Conservation (phyloP, 371 early-diverging fungal genomes). For the Quaeritorhiza haematococci region DNA sequence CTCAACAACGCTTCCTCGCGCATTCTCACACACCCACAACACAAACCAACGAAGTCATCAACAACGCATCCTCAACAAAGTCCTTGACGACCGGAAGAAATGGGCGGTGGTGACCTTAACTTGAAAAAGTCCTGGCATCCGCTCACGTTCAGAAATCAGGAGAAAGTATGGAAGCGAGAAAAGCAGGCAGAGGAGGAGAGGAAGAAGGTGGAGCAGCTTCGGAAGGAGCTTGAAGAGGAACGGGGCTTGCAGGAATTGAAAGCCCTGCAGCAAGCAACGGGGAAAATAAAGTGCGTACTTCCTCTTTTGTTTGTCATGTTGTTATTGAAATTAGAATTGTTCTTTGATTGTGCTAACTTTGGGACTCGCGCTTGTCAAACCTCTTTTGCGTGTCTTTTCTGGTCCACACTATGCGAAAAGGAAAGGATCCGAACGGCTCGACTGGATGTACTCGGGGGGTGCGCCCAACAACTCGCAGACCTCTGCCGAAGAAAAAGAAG, state of each 20-base stretch:
- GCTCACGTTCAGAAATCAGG: constrained; percentile 81
- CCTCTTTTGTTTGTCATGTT: not conserved
- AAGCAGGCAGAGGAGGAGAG: constrained; percentile 78
- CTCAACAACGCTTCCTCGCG: too few species aligned
- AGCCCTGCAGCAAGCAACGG: constrained; percentile 72
- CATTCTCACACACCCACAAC: too few species aligned
- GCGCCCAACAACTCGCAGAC: constrained; percentile 37
- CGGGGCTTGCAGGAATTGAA: constrained; percentile 80
- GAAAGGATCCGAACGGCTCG: constrained; percentile 68
- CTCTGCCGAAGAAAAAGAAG: constrained; percentile 71
- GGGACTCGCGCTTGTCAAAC: not conserved
- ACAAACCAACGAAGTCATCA: too few species aligned
- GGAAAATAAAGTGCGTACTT: constrained; percentile 33
- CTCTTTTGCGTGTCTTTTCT: not conserved
- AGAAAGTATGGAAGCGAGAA: constrained; percentile 88
- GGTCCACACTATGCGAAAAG: constrained; percentile 27
- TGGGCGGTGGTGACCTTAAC: constrained; percentile 51
- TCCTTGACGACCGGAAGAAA: constrained; percentile 6
- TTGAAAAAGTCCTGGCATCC: constrained; percentile 98
- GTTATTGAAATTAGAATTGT: constrained; percentile 36
- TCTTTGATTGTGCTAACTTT: not conserved
- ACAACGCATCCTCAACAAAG: too few species aligned
- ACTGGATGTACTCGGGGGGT: constrained; percentile 92
- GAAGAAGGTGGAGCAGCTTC: constrained; percentile 79
- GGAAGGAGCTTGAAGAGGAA: constrained; percentile 88